Base-by-base conservation (phyloP, 345 rosid species). In the Sisymbrium irio region DNA sequence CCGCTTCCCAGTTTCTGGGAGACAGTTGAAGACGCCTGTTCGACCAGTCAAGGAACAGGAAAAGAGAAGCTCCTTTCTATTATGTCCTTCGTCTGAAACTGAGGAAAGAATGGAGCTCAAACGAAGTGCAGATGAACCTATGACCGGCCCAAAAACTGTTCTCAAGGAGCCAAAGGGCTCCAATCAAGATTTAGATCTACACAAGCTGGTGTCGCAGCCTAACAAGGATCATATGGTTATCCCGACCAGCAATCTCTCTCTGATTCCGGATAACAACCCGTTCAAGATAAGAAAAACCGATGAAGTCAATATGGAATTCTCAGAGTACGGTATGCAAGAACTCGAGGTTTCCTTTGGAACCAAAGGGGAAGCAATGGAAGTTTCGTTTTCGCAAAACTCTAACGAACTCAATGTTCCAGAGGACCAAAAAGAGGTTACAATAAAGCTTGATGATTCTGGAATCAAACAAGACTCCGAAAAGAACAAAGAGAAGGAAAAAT, bases 201-300 rank as follows among this genome's bases (percentile, higher is more conserved):
- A 82, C 54, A 86, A 80, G 75, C 74, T 89, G 35, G 65, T 82
- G 32, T 64, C 37, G 9, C 85, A 85, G 36, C 54, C 64, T 9
- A 58, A 17, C 13, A 74, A 82, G 63, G 45, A 42, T 50, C 69
- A 35, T 0, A 17, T 3, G n/a, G 51, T 19, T 60, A 64, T 53
- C 47, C 58, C 0, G 64, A 54, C 22, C 59, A 82, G 44, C 39
- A 44, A 61, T 67, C 80, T 63, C 20, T 8, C 54, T 25, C 76
- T 81, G 72, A 68, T 79, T 72, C 89, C 88, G 0, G 42, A 80
- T 61, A 82, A 86, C 75, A 90, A 90, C 53, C 96, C 92, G 4
- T 90, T 89, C 80, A 82, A 71, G 79, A 87, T 76, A 71, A 77
- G 80, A 53, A 81, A 83, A 67, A 55, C 69, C 10, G 77, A 71